Percentiles rank a stretch among this genome's conserved stretches.
Conservation (phyloP, 768 basidiomycete species). For the Leccinum incarnatum region DNA sequence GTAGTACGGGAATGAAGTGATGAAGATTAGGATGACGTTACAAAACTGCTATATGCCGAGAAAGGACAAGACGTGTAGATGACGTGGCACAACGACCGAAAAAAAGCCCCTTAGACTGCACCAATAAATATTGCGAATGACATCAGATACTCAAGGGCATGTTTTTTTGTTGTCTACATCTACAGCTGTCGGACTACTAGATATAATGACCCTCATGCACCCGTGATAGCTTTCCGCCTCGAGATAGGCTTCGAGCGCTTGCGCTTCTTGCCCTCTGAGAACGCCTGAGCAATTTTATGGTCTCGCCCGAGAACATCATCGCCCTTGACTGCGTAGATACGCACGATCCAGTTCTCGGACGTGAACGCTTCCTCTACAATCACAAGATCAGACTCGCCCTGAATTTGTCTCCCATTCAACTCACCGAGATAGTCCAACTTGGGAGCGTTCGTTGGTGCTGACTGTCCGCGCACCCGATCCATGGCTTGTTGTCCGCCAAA, state of each 20-base stretch:
- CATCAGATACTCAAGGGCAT: background rate
- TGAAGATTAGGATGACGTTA: background rate
- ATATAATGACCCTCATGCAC: conserved; percentile 8
- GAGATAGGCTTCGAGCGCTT: conserved; percentile 72
- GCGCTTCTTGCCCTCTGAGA: conserved; percentile 83
- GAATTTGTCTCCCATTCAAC: conserved; percentile 22
- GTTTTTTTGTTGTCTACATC: conserved; percentile 1
- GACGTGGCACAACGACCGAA: conserved; percentile 16
- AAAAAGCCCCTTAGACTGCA: background rate
- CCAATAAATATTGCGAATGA: too few relatives aligned
- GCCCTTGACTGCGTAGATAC: conserved; percentile 94
- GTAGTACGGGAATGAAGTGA: conserved; percentile 1
- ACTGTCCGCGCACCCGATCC: conserved; percentile 90
- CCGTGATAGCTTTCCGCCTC: conserved; percentile 49
- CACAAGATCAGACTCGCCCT: background rate
- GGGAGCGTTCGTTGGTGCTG: conserved; percentile 72
- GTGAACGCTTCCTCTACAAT: conserved; percentile 92
- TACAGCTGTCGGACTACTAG: background rate
- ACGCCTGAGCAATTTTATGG: conserved; percentile 82
- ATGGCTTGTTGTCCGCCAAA: conserved; percentile 71
- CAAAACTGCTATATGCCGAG: background rate
- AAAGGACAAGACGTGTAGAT: background rate
- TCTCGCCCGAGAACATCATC: conserved; percentile 91
- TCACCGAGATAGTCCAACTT: conserved; percentile 85
- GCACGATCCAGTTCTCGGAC: conserved; percentile 99